These are phyloP conservation scores for Combretum micranthum DNA, from an alignment of 345 rosid genomes.

Conservation along the genomic window DNA sequence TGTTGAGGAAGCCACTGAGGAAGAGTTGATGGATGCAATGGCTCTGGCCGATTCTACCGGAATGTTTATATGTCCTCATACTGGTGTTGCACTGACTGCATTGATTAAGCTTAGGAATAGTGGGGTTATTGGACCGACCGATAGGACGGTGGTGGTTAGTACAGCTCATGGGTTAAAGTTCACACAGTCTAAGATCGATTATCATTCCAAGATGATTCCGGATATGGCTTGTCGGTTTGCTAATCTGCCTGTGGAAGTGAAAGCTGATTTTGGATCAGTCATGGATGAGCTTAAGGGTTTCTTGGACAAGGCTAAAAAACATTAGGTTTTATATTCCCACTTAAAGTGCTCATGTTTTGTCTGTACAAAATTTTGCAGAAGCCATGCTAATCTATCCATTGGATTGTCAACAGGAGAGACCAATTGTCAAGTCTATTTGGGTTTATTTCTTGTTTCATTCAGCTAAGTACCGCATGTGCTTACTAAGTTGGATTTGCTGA, in stretches of 20 bases:
- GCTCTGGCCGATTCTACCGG: conserved; percentile 91
- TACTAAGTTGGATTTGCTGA: too few relatives aligned
- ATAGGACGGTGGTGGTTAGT: conserved; percentile 79
- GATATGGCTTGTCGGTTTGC: conserved; percentile 80
- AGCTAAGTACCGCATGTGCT: too few relatives aligned
- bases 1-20: conserved; percentile 87
- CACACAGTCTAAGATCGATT: conserved; percentile 74
- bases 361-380: too few relatives aligned
- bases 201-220: conserved; percentile 61
- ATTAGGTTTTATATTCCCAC: background rate
- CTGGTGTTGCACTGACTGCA: conserved; percentile 86
- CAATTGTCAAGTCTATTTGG: too few relatives aligned
- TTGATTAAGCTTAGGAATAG: conserved; percentile 69
- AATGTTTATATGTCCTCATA: conserved; percentile 92
- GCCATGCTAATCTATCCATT: too few relatives aligned
- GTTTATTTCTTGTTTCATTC: too few relatives aligned
- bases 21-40: conserved; percentile 93
- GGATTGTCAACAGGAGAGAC: too few relatives aligned
- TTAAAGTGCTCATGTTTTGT: background rate
- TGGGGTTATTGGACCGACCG: conserved; percentile 61
- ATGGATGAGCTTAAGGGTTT: conserved; percentile 73
- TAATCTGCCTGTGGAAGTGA: conserved; percentile 70
- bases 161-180: conserved; percentile 95
- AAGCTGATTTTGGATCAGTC: conserved; percentile 75
- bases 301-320: conserved; percentile 27